Conservation (phyloP, 2,329 filamentous ascomycete species). For the Colletotrichum lentis region DNA sequence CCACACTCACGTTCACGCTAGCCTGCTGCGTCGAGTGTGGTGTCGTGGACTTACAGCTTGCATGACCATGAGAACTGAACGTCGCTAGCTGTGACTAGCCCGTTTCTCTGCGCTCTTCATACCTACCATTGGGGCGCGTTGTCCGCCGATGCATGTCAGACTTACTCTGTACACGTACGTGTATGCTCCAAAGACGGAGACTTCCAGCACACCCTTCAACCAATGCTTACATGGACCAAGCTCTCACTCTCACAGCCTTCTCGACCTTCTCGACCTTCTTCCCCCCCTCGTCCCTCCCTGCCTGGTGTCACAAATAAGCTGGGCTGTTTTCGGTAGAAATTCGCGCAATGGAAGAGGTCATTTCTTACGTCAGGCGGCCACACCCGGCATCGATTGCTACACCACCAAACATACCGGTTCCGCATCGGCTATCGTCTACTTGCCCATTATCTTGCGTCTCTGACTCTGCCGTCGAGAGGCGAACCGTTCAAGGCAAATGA, state of each 20-base stretch:
- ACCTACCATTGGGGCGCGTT: not conserved
- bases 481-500: not conserved
- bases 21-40: too few relatives aligned
- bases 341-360: too few relatives aligned
- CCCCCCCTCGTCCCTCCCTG: not conserved
- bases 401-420: not conserved
- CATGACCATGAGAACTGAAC: not conserved
- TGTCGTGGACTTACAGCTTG: too few relatives aligned
- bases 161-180: too few relatives aligned
- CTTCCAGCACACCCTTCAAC: not conserved
- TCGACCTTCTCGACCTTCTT: not conserved
- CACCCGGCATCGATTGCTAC: not conserved
- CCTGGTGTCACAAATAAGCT: not conserved
- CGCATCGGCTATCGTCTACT: not conserved
- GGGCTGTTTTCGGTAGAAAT: not conserved
- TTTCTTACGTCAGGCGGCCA: too few relatives aligned
- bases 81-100: not conserved
- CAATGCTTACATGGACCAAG: not conserved
- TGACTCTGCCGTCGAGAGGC: not conserved
- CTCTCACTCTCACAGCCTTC: not conserved
- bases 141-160: not conserved
- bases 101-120: too few relatives aligned
- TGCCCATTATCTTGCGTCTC: not conserved
- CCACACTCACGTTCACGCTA: too few relatives aligned
- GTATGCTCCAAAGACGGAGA: too few relatives aligned